Evolutionary conservation across 352 stramenopile species (phyloP), one percentile per base, ranked within the genome.

Genomic region (Phytopythium chamaehyphon): DNA sequence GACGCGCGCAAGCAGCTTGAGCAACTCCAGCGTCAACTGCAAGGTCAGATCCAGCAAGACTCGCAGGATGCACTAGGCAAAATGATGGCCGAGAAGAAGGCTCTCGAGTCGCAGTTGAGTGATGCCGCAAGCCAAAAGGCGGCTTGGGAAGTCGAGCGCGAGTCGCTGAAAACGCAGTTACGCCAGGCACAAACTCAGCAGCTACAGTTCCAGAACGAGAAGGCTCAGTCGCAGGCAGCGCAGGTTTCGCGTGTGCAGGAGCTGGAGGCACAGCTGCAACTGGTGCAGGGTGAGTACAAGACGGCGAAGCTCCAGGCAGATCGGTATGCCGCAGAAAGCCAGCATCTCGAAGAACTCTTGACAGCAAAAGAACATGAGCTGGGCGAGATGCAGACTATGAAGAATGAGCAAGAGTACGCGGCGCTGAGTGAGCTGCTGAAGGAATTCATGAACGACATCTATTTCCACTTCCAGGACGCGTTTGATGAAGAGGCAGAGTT

Each of bases 371-470:
- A 86, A 19, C 59, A 83, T 7, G 69, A 82, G 40, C 73, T 88
- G 45, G 61, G 47, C 15, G 49, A 76, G 38, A 37, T 84, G 31
- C 71, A 73, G 37, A 57, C 74, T 11, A 55, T 55, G 26, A 79
- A 73, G 57, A 73, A 67, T 18, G 58, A 80, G 44, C 71, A 81
- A 28, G 76, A 87, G 48, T 76, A 78, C 40, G 66, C 69, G 11
- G 73, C 73, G 35, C 51, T 87, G 44, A 86, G 70, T 47, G 77
- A 86, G 44, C 51, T 90, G 22, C 71, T 92, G 39, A 92, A 92
- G 59, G 82, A 88, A 57, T 83, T 88, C 55, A 92, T 92, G 82
- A 90, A 92, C 77, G 82, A 90, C 61, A 84, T 92, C 51, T 92
- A 92, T 65, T 90, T 90, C 54, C 73, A 88, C 35, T 92, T 87